Conservation (phyloP, 192 early-diverging fungal genomes). For the Entophlyctis helioformis region DNA sequence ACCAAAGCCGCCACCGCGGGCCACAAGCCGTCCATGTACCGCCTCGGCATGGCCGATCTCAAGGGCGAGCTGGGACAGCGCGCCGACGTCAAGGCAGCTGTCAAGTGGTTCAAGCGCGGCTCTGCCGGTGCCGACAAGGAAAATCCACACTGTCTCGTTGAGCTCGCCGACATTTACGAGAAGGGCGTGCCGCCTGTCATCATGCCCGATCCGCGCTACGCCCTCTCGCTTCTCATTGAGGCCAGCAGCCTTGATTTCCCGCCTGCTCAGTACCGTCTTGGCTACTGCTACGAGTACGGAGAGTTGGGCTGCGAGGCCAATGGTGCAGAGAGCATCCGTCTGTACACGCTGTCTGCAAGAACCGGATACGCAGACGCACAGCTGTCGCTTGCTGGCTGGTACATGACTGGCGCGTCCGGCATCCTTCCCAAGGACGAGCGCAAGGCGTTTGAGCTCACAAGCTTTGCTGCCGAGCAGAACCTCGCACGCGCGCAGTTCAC, state of each 20-base stretch:
- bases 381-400: constrained; percentile 75
- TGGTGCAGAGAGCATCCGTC: constrained; percentile 44
- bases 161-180: constrained; percentile 67
- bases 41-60: constrained; percentile 65
- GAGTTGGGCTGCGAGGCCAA: constrained; percentile 50
- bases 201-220: constrained; percentile 19
- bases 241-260: constrained; percentile 55
- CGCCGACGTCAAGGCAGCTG: constrained; percentile 55
- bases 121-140: constrained; percentile 50
- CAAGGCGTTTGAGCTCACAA: constrained; percentile 66
- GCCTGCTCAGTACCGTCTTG: constrained; percentile 61
- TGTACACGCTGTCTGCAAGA: constrained; percentile 69
- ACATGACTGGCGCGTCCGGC: constrained; percentile 62
- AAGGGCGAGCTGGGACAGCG: constrained; percentile 59
- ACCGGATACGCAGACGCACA: constrained; percentile 50
- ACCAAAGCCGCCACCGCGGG: constrained; percentile 55
- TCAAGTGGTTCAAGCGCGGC: constrained; percentile 70
- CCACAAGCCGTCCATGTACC: constrained; percentile 52
- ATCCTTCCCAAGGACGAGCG: constrained; percentile 45
- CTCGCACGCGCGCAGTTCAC: constrained; percentile 68
- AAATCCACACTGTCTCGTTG: constrained; percentile 55
- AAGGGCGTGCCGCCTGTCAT: constrained; percentile 49
- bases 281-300: constrained; percentile 69
- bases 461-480: constrained; percentile 60
- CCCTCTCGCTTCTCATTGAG: constrained; percentile 45